phyloP scores from a whole-genome alignment of 257 asterid genomes.

The Rhazya stricta region DNA sequence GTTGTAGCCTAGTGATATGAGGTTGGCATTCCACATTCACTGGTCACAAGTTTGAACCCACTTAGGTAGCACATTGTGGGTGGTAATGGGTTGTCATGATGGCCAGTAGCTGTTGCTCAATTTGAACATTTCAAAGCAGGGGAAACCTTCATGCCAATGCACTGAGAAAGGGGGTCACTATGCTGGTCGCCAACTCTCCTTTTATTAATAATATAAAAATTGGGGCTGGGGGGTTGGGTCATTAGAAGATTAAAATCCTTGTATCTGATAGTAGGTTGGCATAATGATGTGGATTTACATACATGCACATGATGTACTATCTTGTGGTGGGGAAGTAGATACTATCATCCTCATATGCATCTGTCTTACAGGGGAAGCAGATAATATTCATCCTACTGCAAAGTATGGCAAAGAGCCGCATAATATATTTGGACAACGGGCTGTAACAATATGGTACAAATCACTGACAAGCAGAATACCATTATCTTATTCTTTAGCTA shows the following conservation, averaged over 20 bases:
- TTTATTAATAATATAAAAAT: no score
- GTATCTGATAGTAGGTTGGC: not conserved
- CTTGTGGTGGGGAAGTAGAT: not conserved
- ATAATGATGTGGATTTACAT: not conserved
- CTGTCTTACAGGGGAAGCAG: slow-evolving; percentile 41
- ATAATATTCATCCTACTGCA: slow-evolving; percentile 27
- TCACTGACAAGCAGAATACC: slow-evolving; percentile 50
- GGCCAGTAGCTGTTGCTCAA: no score
- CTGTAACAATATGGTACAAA: slow-evolving; percentile 56
- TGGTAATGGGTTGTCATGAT: no score
- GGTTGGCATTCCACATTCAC: not conserved
- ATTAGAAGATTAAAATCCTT: not conserved
- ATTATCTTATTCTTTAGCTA: slow-evolving; percentile 48
- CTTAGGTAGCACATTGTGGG: no score
- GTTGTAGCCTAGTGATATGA: not conserved
- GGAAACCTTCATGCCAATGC: no score
- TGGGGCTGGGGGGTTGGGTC: not conserved
- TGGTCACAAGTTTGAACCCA: no score
- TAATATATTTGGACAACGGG: slow-evolving; percentile 53
- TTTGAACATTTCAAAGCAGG: no score
- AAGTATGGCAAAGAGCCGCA: slow-evolving; percentile 44
- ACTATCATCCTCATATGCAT: slow-evolving; percentile 8
- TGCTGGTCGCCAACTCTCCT: no score
- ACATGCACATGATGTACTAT: not conserved
- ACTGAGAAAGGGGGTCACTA: no score